Conservation (phyloP, 306 rosid genomes). For the Cajanus cajan region DNA sequence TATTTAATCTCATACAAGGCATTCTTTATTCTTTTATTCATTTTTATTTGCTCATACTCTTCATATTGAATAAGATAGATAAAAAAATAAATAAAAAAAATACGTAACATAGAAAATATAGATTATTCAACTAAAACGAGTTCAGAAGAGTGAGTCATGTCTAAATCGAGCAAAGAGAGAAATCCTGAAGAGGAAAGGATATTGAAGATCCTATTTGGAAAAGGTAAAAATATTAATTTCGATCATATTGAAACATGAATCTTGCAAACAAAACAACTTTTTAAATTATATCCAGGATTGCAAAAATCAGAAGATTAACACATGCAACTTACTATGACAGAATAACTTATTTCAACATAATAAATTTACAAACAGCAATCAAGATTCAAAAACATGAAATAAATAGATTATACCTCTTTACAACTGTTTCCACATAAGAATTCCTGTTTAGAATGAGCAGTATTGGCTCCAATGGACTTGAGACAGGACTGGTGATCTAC, state of each 20-base stretch:
- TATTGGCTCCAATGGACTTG: conserved; percentile 24
- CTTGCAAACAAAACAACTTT: not conserved
- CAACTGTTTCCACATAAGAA: conserved; percentile 63
- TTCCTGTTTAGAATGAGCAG: conserved; percentile 13
- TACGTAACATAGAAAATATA: not conserved
- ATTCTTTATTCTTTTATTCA: too few species aligned
- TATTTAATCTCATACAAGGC: not conserved
- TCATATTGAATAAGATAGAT: not conserved
- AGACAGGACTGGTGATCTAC: conserved; percentile 58
- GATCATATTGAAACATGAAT: not conserved
- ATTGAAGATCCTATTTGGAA: not conserved
- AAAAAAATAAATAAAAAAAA: not conserved
- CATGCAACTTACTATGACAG: not conserved
- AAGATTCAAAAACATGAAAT: not conserved
- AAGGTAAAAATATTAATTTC: not conserved
- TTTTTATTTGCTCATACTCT: too few species aligned
- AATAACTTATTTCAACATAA: conserved; percentile 4
- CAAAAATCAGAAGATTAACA: not conserved
- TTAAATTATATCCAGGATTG: not conserved
- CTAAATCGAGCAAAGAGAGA: not conserved
- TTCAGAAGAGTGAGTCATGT: not conserved
- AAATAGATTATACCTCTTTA: conserved; percentile 45
- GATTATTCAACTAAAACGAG: not conserved
- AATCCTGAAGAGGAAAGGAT: not conserved
- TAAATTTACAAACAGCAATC: not conserved